Evolutionary conservation across 225 moss, liverwort and hornwort genomes (phyloP).

Genomic region (Pleurozium schreberi): DNA sequence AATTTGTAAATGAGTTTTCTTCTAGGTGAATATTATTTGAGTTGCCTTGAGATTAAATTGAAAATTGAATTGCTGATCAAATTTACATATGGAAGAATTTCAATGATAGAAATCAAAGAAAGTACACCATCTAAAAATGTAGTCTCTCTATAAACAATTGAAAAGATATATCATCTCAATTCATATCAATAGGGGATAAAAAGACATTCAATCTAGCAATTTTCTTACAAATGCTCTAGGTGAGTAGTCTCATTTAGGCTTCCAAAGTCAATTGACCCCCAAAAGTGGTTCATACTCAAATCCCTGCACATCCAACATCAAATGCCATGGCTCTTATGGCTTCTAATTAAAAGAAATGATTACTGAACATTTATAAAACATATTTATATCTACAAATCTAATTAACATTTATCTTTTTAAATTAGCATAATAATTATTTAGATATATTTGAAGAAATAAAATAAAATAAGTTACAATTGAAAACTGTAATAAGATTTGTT

Average conservation of each 20-base stretch:
- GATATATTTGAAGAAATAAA: neutral
- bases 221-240: rapidly evolving
- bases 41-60: no score
- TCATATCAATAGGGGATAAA: neutral
- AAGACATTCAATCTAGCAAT: rapidly evolving
- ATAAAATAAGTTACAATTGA: neutral
- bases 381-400: no score
- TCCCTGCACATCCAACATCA: neutral
- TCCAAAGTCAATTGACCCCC: neutral
- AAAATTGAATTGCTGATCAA: neutral
- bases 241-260: rapidly evolving
- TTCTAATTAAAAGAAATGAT: rapidly evolving
- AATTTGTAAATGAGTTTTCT: neutral
- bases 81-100: neutral
- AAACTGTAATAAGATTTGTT: rapidly evolving
- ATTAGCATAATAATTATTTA: rapidly evolving
- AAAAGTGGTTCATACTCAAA: neutral
- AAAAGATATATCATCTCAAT: rapidly evolving
- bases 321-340: no score
- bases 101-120: neutral
- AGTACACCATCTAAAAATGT: neutral
- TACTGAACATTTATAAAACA: neutral
- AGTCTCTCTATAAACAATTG: neutral
- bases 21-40: no score
- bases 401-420: neutral